These are phyloP conservation scores for Oleoguttula mirabilis DNA, from an alignment of 495 filamentous ascomycete genomes.

Conservation along the genomic window DNA sequence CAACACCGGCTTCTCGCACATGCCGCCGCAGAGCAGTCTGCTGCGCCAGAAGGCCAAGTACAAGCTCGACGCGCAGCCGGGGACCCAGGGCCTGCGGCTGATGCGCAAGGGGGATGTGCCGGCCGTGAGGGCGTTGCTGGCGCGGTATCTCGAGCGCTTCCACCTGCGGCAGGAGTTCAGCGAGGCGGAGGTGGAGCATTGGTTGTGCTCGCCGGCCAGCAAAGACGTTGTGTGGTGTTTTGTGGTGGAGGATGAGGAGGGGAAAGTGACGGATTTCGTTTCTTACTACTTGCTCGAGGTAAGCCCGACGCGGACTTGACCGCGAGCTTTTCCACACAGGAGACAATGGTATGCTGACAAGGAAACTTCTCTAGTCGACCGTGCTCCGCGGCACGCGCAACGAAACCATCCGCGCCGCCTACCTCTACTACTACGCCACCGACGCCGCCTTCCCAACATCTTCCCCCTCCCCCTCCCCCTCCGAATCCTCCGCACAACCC, in stretches of 20 bases:
- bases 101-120: constrained; percentile 79
- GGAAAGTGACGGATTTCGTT: constrained; percentile 90
- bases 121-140: constrained; percentile 59
- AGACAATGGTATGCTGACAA: too few species aligned
- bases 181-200: constrained; percentile 71
- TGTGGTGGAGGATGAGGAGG: constrained; percentile 67
- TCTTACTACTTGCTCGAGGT: constrained; percentile 86
- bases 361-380: constrained; percentile 56
- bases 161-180: constrained; percentile 74
- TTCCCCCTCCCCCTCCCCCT: too few species aligned
- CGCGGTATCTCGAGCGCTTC: constrained; percentile 65
- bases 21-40: constrained; percentile 70
- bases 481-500: not conserved
- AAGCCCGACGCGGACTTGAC: too few species aligned
- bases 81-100: constrained; percentile 58
- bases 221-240: constrained; percentile 87
- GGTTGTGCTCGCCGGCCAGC: constrained; percentile 47
- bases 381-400: constrained; percentile 69
- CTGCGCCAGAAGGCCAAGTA: constrained; percentile 69
- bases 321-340: not conserved
- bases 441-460: constrained; percentile 53
- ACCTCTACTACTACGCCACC: constrained; percentile 91
- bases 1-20: constrained; percentile 79
- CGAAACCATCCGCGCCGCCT: constrained; percentile 67
- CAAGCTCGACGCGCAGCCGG: constrained; percentile 55